phyloP scores from a whole-genome alignment of 768 basidiomycete species.

The Calvatia gigantea region DNA sequence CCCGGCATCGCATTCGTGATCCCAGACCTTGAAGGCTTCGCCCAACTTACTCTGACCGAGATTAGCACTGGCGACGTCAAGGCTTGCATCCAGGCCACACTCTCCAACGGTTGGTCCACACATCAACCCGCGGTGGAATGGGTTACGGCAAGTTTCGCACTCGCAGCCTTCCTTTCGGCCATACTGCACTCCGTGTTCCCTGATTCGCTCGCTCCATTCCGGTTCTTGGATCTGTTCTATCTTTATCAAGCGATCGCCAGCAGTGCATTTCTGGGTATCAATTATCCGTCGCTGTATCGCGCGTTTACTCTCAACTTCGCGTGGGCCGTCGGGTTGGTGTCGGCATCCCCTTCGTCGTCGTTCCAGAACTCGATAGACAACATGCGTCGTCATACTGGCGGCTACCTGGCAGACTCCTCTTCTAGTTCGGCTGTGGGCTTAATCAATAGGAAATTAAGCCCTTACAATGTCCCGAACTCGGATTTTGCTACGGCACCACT shows the following conservation, averaged over 20 bases:
- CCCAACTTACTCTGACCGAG: conserved; percentile 70
- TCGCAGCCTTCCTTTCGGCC: conserved; percentile 63
- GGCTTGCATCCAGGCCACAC: conserved; percentile 88
- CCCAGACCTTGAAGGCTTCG: conserved; percentile 90
- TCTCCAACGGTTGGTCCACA: conserved; percentile 88
- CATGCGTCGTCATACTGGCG: conserved; percentile 84
- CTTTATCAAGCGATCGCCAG: conserved; percentile 84
- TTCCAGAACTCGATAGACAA: conserved; percentile 77
- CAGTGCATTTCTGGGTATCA: conserved; percentile 75
- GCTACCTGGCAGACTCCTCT: conserved; percentile 57
- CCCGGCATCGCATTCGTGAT: conserved; percentile 82
- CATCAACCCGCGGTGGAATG: conserved; percentile 75
- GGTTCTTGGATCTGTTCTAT: conserved; percentile 77
- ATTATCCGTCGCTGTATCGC: conserved; percentile 83
- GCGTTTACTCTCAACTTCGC: conserved; percentile 84
- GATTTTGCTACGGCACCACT: not conserved
- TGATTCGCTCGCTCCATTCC: conserved; percentile 61
- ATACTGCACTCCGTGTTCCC: conserved; percentile 53
- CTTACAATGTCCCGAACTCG: conserved; percentile 48
- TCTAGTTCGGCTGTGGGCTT: conserved; percentile 64
- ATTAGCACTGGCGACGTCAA: conserved; percentile 67
- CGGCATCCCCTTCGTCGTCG: conserved; percentile 44
- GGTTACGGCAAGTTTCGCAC: conserved; percentile 62
- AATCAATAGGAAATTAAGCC: conserved; percentile 79
- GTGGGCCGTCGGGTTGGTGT: conserved; percentile 81